A percentile compares a stretch with the other conserved stretches of the same genome.
These are phyloP conservation scores for Thelephora terrestris DNA, from an alignment of 1,284 basidiomycete genomes.

Conservation along the genomic window DNA sequence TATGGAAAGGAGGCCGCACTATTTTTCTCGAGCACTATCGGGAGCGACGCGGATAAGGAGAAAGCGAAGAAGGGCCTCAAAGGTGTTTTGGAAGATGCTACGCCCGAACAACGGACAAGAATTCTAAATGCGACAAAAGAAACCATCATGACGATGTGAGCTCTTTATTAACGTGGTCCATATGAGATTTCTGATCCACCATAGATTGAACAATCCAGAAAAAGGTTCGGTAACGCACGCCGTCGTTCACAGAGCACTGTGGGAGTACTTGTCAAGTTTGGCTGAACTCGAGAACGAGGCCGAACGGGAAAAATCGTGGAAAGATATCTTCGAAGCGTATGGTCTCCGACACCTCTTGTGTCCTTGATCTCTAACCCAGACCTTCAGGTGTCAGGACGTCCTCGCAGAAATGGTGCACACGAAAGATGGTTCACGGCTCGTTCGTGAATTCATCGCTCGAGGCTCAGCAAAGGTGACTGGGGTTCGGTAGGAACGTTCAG, in stretches of 20 bases:
- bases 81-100: conserved; percentile 55
- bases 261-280: conserved; percentile 63
- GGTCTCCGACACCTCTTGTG: conserved; percentile 8
- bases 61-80: conserved; percentile 51
- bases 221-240: conserved; percentile 80
- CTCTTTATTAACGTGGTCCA: conserved; percentile 6
- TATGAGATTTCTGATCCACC: background rate
- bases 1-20: conserved; percentile 80
- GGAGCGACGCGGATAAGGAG: conserved; percentile 51
- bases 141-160: conserved; percentile 68
- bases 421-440: conserved; percentile 78
- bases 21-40: conserved; percentile 45
- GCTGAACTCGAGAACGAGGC: conserved; percentile 39
- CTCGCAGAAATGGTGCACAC: conserved; percentile 89
- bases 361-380: conserved; percentile 1
- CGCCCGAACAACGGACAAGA: conserved; percentile 53
- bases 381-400: conserved; percentile 61
- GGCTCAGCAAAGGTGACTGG: conserved; percentile 64
- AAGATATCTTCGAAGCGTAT: conserved; percentile 61
- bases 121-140: conserved; percentile 63
- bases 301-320: conserved; percentile 51
- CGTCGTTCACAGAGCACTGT: conserved; percentile 74
- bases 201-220: conserved; percentile 81
- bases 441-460: conserved; percentile 71
- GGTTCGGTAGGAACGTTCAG: too few relatives aligned